Evolutionary conservation across 768 basidiomycete genomes (phyloP), one percentile per base, ranked within the genome.

Genomic region (Trichaptum fuscoviolaceum): DNA sequence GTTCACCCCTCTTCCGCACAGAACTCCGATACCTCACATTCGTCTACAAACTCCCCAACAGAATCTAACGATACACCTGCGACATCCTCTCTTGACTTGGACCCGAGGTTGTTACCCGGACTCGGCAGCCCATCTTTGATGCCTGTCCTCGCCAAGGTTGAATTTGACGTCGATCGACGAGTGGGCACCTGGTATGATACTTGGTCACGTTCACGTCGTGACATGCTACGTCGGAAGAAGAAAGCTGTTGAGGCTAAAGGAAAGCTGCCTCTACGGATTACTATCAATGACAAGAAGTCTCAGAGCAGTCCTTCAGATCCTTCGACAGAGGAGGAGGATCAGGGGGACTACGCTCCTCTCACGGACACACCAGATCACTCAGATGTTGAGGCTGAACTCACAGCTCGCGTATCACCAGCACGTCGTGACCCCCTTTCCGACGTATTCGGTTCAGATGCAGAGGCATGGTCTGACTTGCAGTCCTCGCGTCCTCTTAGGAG

Each of bases 61-160:
- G 80, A 82, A 42, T 86, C 88, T 6, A 86, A 85, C 3, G 84
- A 85, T 69, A 84, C 84, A 3, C 85, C 87, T 57, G 75, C 81
- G 23, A 67, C 74, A 67, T 66, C 73, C 71, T 66, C 68, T 24
- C 60, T 63, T 23, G 35, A 66, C 18, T 42, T 34, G 36, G 57
- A 59, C 18, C 82, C 83, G 25, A 78, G 91, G 66, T 82, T 87
- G 64, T 82, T 92, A 10, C 88, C 90, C 5, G 91, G 90, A 7
- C 80, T 92, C 57, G 75, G 76, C 65, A 86, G 87, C 7, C 75
- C 84, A 61, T 84, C 88, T 26, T 77, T 92, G 25, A 87, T 93
- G 64, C 92, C 91, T 5, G 88, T 97, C 65, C 83, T 99, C 30
- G 96, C 95, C 62, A 96, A 96, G 76, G 87, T 99, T 15, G 95